These are phyloP conservation scores for Botrytis hyacinthi DNA, from an alignment of 2,329 filamentous ascomycete genomes.

Conservation along the genomic window DNA sequence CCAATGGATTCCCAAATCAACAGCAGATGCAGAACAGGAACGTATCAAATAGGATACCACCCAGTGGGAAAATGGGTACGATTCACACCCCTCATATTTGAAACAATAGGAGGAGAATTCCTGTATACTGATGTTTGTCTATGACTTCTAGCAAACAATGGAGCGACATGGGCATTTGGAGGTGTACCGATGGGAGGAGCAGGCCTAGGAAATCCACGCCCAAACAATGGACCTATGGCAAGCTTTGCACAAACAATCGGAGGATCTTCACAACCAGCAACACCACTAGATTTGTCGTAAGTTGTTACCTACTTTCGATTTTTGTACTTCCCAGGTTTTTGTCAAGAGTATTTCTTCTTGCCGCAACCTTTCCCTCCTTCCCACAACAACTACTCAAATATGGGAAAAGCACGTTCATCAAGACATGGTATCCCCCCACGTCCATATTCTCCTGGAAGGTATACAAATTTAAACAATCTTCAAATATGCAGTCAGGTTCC, in stretches of 20 bases:
- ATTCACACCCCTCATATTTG: conserved; percentile 20
- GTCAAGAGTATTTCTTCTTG: background rate
- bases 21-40: conserved; percentile 57
- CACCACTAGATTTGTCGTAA: conserved; percentile 64
- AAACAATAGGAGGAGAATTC: conserved; percentile 1
- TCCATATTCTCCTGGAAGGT: conserved; percentile 16
- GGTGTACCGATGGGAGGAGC: conserved; percentile 59
- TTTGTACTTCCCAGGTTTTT: conserved; percentile 19
- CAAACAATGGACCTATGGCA: conserved; percentile 56
- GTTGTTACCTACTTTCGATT: conserved; percentile 41
- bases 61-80: conserved; percentile 65
- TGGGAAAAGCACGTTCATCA: background rate
- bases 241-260: conserved; percentile 66
- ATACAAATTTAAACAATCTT: background rate
- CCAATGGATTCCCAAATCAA: conserved; percentile 57
- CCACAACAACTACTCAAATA: conserved; percentile 5
- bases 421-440: background rate
- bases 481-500: background rate
- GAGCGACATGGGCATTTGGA: conserved; percentile 59
- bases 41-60: conserved; percentile 59
- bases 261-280: conserved; percentile 58
- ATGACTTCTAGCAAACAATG: conserved; percentile 39
- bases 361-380: background rate
- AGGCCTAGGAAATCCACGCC: conserved; percentile 52
- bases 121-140: conserved; percentile 29